phyloP scores from a whole-genome alignment of 1,284 basidiomycete genomes.

The Ceratorhiza oryzae-sativae region DNA sequence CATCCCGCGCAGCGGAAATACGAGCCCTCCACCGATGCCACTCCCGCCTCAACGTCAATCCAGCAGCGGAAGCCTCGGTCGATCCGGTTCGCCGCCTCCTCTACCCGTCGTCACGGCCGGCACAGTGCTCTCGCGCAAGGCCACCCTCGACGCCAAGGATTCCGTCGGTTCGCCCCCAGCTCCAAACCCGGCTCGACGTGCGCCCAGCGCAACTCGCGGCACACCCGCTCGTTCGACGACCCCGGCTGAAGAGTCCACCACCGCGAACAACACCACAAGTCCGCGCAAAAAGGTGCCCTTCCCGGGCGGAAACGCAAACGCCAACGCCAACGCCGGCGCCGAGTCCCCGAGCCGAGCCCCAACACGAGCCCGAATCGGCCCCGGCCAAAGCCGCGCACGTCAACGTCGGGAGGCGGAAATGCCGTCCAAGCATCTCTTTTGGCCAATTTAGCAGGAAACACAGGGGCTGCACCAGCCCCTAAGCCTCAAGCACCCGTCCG shows the following conservation, averaged over 20 bases:
- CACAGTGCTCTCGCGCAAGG: slow-evolving; percentile 22
- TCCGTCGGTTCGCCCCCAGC: slow-evolving; percentile 13
- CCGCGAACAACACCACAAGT: not conserved
- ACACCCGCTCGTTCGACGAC: not conserved
- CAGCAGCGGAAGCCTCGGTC: not conserved
- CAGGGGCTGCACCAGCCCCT: not conserved
- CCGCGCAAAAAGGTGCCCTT: slow-evolving; percentile 12
- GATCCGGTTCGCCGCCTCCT: not conserved
- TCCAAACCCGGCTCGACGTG: slow-evolving; percentile 1
- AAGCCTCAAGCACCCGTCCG: not conserved
- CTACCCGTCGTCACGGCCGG: slow-evolving; percentile 9
- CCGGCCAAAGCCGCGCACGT: slow-evolving; percentile 5
- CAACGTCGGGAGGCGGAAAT: not conserved
- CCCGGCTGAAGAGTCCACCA: slow-evolving; percentile 18
- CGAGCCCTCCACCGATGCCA: slow-evolving; percentile 15
- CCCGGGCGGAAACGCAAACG: not conserved
- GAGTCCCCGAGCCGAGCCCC: not conserved
- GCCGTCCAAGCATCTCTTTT: slow-evolving; percentile 18
- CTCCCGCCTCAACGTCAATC: slow-evolving; percentile 15
- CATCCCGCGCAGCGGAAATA: not conserved
- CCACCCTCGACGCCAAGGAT: slow-evolving; percentile 22
- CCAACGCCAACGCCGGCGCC: not conserved
- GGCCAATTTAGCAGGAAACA: slow-evolving; percentile 6
- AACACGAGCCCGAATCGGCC: slow-evolving; percentile 1
- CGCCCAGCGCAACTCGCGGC: not conserved